Percentiles rank a stretch among this genome's conserved stretches.
phyloP scores from a whole-genome alignment of 2,329 filamentous ascomycete species.

The Neonectria hederae region DNA sequence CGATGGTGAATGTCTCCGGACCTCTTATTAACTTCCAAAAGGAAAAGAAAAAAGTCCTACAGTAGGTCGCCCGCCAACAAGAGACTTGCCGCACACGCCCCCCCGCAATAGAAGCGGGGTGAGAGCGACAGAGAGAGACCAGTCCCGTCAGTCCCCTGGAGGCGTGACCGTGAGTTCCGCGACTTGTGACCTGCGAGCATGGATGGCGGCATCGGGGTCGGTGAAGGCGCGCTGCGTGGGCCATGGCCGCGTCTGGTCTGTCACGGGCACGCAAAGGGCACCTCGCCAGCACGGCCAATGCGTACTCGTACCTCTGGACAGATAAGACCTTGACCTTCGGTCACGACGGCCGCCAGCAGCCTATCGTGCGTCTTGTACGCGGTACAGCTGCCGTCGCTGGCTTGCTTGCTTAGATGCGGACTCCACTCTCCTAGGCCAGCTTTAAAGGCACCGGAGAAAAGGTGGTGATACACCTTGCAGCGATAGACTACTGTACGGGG shows the following conservation, averaged over 20 bases:
- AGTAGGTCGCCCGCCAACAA: too few species aligned
- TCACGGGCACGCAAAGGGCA: not conserved
- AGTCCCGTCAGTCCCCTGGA: not conserved
- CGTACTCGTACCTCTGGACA: constrained; percentile 35
- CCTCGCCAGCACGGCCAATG: constrained; percentile 8
- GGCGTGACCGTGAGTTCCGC: constrained; percentile 39
- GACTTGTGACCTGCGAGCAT: constrained; percentile 38
- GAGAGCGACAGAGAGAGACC: not conserved
- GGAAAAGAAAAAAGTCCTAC: not conserved
- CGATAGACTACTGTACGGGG: not conserved
- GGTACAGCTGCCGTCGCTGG: not conserved
- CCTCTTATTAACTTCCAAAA: too few species aligned
- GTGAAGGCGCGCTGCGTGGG: constrained; percentile 38
- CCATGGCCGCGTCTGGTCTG: constrained; percentile 9
- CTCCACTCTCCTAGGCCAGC: not conserved
- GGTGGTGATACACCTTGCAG: not conserved
- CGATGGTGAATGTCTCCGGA: too few species aligned
- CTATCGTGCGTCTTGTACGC: constrained; percentile 31
- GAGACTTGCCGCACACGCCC: not conserved
- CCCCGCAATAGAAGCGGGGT: constrained; percentile 2
- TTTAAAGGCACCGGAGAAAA: not conserved
- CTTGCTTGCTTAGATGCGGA: not conserved
- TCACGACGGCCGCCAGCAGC: constrained; percentile 25
- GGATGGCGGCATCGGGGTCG: constrained; percentile 34
- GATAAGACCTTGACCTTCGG: constrained; percentile 38